phyloP scores from a whole-genome alignment of 345 rosid genomes.

The Orychophragmus violaceus region DNA sequence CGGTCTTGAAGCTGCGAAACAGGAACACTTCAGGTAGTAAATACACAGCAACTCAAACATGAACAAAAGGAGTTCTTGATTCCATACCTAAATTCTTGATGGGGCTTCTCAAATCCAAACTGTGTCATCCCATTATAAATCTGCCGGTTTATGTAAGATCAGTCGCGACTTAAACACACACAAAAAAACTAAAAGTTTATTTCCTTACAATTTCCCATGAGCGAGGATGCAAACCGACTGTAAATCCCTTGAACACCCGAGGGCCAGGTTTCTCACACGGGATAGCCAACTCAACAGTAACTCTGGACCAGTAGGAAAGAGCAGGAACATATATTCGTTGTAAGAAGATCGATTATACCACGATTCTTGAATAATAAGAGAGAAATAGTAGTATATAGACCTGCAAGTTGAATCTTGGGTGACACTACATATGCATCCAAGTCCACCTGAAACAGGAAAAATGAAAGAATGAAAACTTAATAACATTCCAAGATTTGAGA shows the following conservation, averaged over 20 bases:
- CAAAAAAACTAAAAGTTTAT: too few relatives aligned
- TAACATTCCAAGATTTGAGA: neutral
- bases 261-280: constrained; percentile 84
- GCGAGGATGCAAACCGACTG: constrained; percentile 91
- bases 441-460: constrained; percentile 46
- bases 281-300: constrained; percentile 68
- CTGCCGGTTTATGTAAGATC: too few relatives aligned
- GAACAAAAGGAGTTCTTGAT: neutral
- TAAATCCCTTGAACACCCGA: constrained; percentile 76
- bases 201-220: constrained; percentile 91
- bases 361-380: neutral
- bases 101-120: constrained; percentile 61
- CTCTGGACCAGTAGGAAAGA: constrained; percentile 41
- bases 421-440: constrained; percentile 89
- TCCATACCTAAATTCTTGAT: constrained; percentile 54
- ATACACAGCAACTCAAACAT: neutral
- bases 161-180: too few relatives aligned
- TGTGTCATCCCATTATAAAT: constrained; percentile 90
- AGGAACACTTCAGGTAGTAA: neutral
- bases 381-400: constrained; percentile 30
- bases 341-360: neutral
- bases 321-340: neutral
- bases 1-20: constrained; percentile 61
- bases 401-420: constrained; percentile 78
- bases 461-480: neutral